Base-by-base conservation (phyloP, 2,329 filamentous ascomycete species). In the Fusarium bulbicola region DNA sequence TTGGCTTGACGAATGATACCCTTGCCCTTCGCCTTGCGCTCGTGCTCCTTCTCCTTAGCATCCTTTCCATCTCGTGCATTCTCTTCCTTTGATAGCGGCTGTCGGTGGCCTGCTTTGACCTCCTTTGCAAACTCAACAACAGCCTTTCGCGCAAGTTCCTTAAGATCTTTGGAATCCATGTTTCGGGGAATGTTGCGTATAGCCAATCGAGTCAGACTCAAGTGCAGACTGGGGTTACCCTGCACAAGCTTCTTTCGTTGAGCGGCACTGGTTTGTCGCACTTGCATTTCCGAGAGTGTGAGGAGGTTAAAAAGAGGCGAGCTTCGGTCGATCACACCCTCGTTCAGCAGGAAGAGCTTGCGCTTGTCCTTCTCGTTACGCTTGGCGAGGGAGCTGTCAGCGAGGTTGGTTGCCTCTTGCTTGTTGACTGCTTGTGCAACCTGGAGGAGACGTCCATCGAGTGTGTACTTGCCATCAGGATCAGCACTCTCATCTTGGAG, bases 91-190 rank as follows among this genome's bases (percentile, higher is more conserved):
- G 93, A 96, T 7, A 99, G 86, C 26, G 92, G 92, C 72, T 92
- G 85, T 34, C 96, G 92, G 40, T 87, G 87, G 20, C 93, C 94
- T 34, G 87, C 87, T 80, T 95, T 97, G 74, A 95, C 94, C 77
- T 99, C 96, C 69, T 88, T 92, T 45, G 96, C 95, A 78, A 99
- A 99, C 2, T 94, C 95, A 54, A 98, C 96, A 18, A 98, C 90
- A n/a, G 94, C 96, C 81, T 96, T 90, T 73, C 96, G 91, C 16
- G 96, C 96, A 50, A 99, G 88, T 46, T 93, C 92, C 81, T 99
- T 99, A 57, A 99, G 87, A 60, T 94, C 93, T 82, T 97, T 98
- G 30, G 93, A 93, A 30, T 89, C 92, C 72, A 98, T 87, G 79
- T 92, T 91, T 71, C 93, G 91, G 6, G 96, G 96, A 10, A 99